A percentile compares a stretch with the other conserved stretches of the same genome.
Conservation (phyloP, 2,329 filamentous ascomycete species). For the Ascosphaera acerosa region DNA sequence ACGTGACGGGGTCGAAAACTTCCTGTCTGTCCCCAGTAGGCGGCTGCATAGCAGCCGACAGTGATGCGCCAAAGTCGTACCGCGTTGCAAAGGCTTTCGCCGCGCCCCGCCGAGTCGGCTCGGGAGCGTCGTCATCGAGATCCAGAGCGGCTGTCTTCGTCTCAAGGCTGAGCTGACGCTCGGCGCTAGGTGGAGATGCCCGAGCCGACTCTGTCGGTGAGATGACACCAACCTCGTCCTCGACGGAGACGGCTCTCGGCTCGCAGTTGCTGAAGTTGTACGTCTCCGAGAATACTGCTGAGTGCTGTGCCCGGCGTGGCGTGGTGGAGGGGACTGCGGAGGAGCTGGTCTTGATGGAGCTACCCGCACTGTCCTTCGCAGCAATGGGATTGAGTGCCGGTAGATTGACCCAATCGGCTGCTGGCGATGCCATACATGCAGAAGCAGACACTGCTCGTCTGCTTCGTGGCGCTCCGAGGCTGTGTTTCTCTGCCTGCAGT, state of each 20-base stretch:
- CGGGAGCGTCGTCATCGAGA: slow-evolving; percentile 37
- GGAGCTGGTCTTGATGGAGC: neutral
- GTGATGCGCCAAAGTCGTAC: slow-evolving; percentile 88
- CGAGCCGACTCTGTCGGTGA: neutral
- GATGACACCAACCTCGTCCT: neutral
- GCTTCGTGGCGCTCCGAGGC: slow-evolving; percentile 33
- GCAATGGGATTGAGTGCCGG: slow-evolving; percentile 23
- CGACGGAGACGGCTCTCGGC: neutral
- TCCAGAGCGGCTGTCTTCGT: slow-evolving; percentile 47
- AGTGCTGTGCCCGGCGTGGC: neutral
- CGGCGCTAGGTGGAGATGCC: slow-evolving; percentile 26
- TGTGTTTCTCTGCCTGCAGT: neutral
- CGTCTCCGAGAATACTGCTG: slow-evolving; percentile 8
- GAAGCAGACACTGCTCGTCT: slow-evolving; percentile 24
- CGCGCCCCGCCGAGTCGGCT: slow-evolving; percentile 20
- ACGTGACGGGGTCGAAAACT: neutral
- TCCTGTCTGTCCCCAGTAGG: slow-evolving; percentile 3
- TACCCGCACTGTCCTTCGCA: neutral
- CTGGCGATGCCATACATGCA: slow-evolving; percentile 17
- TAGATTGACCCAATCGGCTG: slow-evolving; percentile 25
- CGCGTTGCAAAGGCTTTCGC: slow-evolving; percentile 67
- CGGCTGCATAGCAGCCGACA: slow-evolving; percentile 53
- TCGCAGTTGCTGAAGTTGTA: slow-evolving; percentile 30
- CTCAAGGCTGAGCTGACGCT: slow-evolving; percentile 38
- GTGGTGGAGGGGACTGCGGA: too few relatives aligned